A percentile compares a stretch with the other conserved stretches of the same genome.
These are phyloP conservation scores for Neospora caninum DNA, from an alignment of 169 alveolate species.

Conservation along the genomic window DNA sequence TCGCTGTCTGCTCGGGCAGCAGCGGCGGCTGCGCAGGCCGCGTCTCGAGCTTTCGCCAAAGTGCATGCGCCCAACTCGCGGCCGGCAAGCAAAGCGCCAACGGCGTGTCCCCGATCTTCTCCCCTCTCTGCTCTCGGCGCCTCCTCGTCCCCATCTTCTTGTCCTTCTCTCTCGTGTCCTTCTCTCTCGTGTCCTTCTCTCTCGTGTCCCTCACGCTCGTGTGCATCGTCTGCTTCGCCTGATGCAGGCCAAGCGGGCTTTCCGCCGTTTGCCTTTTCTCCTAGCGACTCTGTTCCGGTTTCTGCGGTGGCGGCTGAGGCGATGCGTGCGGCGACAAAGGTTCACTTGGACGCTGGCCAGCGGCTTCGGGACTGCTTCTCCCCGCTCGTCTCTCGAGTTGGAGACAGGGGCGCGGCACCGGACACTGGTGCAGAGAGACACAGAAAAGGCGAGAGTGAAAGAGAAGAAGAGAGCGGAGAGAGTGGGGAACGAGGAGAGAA, in stretches of 20 bases:
- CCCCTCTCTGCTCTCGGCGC: background rate
- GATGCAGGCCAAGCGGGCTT: too few relatives aligned
- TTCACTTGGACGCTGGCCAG: conserved; percentile 71
- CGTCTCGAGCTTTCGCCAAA: background rate
- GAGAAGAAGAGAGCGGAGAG: background rate
- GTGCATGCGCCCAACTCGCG: background rate
- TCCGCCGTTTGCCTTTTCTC: background rate
- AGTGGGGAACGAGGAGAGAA: too few relatives aligned
- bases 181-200: too few relatives aligned
- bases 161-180: background rate
- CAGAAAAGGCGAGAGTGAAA: background rate
- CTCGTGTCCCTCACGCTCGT: too few relatives aligned
- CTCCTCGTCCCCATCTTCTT: background rate
- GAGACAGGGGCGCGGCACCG: too few relatives aligned
- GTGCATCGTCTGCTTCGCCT: too few relatives aligned
- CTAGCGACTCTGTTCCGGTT: background rate
- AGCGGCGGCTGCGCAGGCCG: background rate
- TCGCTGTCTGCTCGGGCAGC: background rate
- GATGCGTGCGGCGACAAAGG: conserved; percentile 46
- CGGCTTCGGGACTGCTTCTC: background rate
- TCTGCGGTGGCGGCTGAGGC: conserved; percentile 26
- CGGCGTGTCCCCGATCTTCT: background rate
- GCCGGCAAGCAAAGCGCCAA: background rate
- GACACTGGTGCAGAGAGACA: background rate
- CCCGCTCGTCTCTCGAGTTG: background rate